Evolutionary conservation across 106 monocot genomes (phyloP).

Genomic region (Allium fistulosum): DNA sequence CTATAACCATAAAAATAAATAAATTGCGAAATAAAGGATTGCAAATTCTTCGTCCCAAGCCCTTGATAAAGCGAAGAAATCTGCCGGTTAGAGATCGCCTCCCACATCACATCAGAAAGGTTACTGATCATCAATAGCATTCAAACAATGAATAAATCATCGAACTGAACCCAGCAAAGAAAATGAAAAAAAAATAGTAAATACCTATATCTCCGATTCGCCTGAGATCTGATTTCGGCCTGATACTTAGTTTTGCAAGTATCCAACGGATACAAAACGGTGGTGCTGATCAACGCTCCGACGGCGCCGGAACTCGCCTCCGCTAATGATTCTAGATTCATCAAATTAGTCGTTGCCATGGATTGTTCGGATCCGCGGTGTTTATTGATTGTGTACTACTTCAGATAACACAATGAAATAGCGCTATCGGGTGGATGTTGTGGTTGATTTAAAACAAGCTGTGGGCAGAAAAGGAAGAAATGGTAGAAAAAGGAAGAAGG

Average conservation of each 20-base stretch:
- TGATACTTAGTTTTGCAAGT: slow-evolving; percentile 95
- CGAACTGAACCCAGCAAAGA: neutral
- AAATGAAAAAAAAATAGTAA: neutral
- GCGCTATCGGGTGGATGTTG: no score
- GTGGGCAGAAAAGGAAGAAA: neutral
- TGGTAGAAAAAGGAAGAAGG: neutral
- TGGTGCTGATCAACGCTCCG: slow-evolving; percentile 86
- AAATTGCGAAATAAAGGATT: slow-evolving; percentile 87
- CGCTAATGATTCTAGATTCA: slow-evolving; percentile 70
- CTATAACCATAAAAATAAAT: slow-evolving; percentile 98
- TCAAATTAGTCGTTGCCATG: neutral
- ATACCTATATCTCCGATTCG: slow-evolving; percentile 49
- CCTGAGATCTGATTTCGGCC: slow-evolving; percentile 55
- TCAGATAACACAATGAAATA: no score
- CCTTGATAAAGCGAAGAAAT: slow-evolving; percentile 91
- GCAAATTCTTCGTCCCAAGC: slow-evolving; percentile 80
- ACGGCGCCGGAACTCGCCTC: slow-evolving; percentile 91
- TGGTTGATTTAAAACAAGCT: no score
- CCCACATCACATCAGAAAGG: slow-evolving; percentile 85
- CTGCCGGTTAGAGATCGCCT: slow-evolving; percentile 65
- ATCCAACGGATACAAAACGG: slow-evolving; percentile 82
- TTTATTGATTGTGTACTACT: no score
- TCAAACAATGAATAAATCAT: neutral
- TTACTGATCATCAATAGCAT: slow-evolving; percentile 33
- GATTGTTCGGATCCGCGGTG: no score